A percentile compares a stretch with the other conserved stretches of the same genome.
These are phyloP conservation scores for Nasturtium officinale DNA, from an alignment of 345 rosid genomes.

Conservation along the genomic window DNA sequence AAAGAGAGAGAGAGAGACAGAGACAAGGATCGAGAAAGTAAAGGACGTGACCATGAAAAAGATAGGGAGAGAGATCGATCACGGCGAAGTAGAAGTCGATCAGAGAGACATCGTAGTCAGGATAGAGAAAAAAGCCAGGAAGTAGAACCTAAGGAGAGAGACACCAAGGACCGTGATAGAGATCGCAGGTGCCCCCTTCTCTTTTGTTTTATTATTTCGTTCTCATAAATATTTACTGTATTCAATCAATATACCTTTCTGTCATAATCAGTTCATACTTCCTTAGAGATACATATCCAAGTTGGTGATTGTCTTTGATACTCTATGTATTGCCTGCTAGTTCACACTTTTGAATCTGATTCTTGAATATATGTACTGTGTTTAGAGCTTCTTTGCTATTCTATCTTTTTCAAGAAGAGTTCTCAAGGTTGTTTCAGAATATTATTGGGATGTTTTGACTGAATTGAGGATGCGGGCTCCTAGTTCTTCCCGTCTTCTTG, in stretches of 20 bases:
- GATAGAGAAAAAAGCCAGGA: slow-evolving; percentile 63
- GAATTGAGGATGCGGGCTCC: slow-evolving; percentile 33
- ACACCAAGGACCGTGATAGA: slow-evolving; percentile 62
- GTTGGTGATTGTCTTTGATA: slow-evolving; percentile 3
- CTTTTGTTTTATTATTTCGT: not conserved
- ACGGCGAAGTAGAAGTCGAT: slow-evolving; percentile 58
- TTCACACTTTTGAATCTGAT: not conserved
- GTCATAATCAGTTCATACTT: slow-evolving; percentile 11
- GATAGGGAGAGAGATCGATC: slow-evolving; percentile 55
- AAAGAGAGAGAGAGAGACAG: slow-evolving; percentile 52
- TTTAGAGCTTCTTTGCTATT: slow-evolving; percentile 7
- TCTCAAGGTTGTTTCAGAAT: slow-evolving; percentile 20
- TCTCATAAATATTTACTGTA: slow-evolving; percentile 3
- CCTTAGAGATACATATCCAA: slow-evolving; percentile 17
- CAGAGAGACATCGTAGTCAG: slow-evolving; percentile 62
- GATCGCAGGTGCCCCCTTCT: slow-evolving; percentile 66
- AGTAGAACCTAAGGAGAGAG: slow-evolving; percentile 57
- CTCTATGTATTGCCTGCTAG: not conserved
- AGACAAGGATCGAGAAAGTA: slow-evolving; percentile 59
- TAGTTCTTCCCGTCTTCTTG: slow-evolving; percentile 26
- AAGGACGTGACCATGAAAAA: slow-evolving; percentile 49
- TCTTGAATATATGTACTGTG: not conserved
- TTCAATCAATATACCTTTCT: slow-evolving; percentile 1
- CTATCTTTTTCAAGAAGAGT: not conserved
- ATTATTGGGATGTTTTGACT: slow-evolving; percentile 9